Evolutionary conservation across 148 eudicot species (phyloP), one percentile per base, ranked within the genome.

Genomic region (Bassia scoparia): DNA sequence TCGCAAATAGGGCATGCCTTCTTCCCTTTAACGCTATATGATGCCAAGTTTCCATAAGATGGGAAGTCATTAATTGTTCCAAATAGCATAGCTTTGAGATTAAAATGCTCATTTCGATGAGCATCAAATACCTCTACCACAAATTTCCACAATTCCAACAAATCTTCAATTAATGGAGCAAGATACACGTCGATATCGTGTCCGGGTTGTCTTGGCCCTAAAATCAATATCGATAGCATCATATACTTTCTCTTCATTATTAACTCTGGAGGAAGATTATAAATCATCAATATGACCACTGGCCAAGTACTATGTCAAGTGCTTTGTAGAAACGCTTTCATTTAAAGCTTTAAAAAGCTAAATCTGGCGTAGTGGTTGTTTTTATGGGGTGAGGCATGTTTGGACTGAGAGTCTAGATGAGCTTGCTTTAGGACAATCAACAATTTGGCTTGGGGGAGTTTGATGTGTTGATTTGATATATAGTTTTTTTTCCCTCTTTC

Each of bases 61-160:
- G 78, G 79, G 46, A 77, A 81, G 21, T 81, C 76, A 31, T 68
- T 74, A 11, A 78, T 70, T 0, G 69, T 81, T n/a, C 79, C 70
- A 24, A 70, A 70, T 11, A 82, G 46, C 46, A 79, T 41, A 12
- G 74, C 79, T 52, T 63, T 37, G 69, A 78, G 68, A 14, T 6
- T 37, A 37, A 81, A 81, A 9, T 15, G 44, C 24, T 64, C 46
- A 8, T 55, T 24, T 1, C 14, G 44, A 20, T 75, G 53, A 15
- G 60, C 77, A 73, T 81, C 78, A 29, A 50, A 81, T 0, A 72
- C 56, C 4, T 63, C 76, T 20, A 78, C 71, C 2, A 81, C 73
- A 11, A 29, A 12, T 0, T 71, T 61, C 79, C 76, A 73, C 68
- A 77, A 13, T 23, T 11, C 3, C 26, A 68, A 33, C 17, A 73